These are phyloP conservation scores for Crithidia acanthocephali DNA, from an alignment of 208 protist genomes.

Conservation along the genomic window DNA sequence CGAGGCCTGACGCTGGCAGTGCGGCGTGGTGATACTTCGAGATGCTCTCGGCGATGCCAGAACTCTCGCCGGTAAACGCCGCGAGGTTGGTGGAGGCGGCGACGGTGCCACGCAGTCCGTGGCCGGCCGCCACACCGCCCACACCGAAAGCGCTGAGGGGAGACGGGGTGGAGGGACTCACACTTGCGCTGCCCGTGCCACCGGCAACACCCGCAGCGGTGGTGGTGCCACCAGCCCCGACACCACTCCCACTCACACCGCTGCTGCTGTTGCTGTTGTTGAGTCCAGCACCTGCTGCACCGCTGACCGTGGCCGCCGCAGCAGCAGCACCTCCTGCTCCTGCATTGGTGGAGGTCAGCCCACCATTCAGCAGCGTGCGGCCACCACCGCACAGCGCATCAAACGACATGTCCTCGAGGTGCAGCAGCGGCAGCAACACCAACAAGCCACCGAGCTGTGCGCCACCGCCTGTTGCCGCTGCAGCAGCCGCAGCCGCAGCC, in stretches of 20 bases:
- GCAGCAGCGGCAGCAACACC: slow-evolving; percentile 54
- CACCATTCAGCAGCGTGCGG: slow-evolving; percentile 17
- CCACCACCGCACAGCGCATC: slow-evolving; percentile 54
- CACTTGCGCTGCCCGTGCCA: not conserved
- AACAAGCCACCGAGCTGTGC: slow-evolving; percentile 33
- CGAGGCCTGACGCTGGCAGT: slow-evolving; percentile 12
- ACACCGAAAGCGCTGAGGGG: not conserved
- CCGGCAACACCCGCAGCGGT: not conserved
- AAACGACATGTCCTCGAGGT: slow-evolving; percentile 71
- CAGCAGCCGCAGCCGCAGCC: slow-evolving; percentile 13
- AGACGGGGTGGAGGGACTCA: not conserved
- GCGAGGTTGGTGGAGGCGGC: not conserved
- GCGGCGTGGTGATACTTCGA: slow-evolving; percentile 21
- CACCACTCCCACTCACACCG: not conserved
- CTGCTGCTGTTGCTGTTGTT: too few species aligned
- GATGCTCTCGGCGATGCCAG: slow-evolving; percentile 12
- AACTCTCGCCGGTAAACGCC: not conserved
- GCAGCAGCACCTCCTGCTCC: not conserved
- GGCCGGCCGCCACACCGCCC: slow-evolving; percentile 15
- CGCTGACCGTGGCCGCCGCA: too few species aligned
- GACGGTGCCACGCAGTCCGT: slow-evolving; percentile 12
- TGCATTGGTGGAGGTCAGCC: not conserved
- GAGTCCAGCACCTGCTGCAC: too few species aligned
- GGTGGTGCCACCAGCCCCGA: not conserved
- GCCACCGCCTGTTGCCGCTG: slow-evolving; percentile 15